Evolutionary conservation across 2,329 filamentous ascomycete genomes (phyloP), one percentile per base, ranked within the genome.

Genomic region (Alternaria incomplexa): DNA sequence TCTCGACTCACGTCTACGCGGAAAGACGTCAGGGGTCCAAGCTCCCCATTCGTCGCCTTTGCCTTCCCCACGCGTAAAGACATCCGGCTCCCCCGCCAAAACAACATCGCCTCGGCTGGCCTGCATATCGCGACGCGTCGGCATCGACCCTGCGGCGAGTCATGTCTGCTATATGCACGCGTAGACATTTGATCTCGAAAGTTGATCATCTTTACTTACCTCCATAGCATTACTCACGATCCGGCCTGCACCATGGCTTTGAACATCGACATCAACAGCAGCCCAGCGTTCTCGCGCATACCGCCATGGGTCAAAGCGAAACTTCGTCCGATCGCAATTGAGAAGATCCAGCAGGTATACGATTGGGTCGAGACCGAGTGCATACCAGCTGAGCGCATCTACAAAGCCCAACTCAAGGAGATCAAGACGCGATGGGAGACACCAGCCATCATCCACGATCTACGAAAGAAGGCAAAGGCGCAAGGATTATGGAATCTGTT

Each of bases 291-390:
- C 62, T 65, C 69, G 12, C 77, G 75, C 55, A 78, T 80, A 58
- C 80, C 80, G 13, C 78, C 78, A 47, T 84, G 82, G 80, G 83
- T 84, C 17, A 85, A 84, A 62, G 80, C 86, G 12, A 87, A 84
- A 68, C 77, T 88, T 52, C 86, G 78, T 66, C 71, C 69, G 0
- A 75, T 81, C 58, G 82, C 82, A 22, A 74, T 83, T 52, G 77
- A 81, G 22, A 82, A 79, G 69, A 83, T 83, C 26, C 71, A 78
- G 50, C 77, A 77, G 51, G 81, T 83, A 13, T 74, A 82, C 58
- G 77, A 82, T 43, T 83, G 78, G 75, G 81, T 83, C 28, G 81
- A 83, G 67, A 79, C 73, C 23, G 82, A 83, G 67, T 83, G 80
- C 65, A 81, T 83, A 30, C 81, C 81, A 0, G 78, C 79, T 4